These are phyloP conservation scores for Diaporthe citri DNA, from an alignment of 2,329 filamentous ascomycete species.

Conservation along the genomic window DNA sequence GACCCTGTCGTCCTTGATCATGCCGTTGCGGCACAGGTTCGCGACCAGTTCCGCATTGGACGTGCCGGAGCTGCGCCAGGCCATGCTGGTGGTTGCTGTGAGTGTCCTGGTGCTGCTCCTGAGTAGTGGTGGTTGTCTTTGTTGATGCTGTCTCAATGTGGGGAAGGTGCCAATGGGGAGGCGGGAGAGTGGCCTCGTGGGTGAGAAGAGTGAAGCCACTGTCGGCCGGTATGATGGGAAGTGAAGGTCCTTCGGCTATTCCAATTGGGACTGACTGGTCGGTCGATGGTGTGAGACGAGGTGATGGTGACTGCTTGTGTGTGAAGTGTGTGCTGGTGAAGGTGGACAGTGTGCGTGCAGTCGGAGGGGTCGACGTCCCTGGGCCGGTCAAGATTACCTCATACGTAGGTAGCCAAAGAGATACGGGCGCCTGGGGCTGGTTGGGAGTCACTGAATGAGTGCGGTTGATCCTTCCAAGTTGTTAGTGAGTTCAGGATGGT, in stretches of 20 bases:
- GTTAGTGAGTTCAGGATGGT: not conserved
- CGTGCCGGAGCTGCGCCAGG: constrained; percentile 85
- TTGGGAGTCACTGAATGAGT: not conserved
- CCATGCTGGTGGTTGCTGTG: constrained; percentile 70
- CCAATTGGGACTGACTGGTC: not conserved
- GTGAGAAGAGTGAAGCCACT: constrained; percentile 2
- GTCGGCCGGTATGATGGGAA: not conserved
- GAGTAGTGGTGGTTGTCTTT: not conserved
- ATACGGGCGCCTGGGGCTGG: not conserved
- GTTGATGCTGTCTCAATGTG: not conserved
- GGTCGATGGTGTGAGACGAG: not conserved
- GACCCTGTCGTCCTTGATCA: constrained; percentile 80
- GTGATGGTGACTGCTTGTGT: not conserved
- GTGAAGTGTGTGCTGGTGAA: not conserved
- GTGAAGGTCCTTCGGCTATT: not conserved
- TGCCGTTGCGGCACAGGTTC: constrained; percentile 78
- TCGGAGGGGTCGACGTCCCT: not conserved
- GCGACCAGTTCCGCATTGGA: constrained; percentile 82
- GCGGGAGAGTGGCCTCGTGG: not conserved
- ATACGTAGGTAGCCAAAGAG: not conserved
- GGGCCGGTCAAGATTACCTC: not conserved
- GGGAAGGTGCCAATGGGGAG: not conserved
- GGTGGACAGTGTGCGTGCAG: not conserved
- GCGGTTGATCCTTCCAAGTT: not conserved
- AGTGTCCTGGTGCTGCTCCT: not conserved